Evolutionary conservation across 2,329 filamentous ascomycete genomes (phyloP).

Genomic region (Dissoconium aciculare): DNA sequence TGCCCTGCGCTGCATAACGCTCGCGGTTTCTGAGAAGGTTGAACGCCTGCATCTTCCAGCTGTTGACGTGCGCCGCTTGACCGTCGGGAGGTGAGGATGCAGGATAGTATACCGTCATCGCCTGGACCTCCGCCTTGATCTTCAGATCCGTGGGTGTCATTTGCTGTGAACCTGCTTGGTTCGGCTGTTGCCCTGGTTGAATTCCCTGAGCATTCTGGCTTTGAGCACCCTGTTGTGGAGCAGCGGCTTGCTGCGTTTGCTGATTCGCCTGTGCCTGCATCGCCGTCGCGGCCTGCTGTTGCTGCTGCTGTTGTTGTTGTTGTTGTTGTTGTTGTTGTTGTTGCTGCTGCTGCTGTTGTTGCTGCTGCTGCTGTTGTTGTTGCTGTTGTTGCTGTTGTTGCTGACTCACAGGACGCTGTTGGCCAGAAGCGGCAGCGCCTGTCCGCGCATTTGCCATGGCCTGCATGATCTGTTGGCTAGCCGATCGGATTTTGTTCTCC

Average conservation of each 20-base stretch:
- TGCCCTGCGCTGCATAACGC: neutral
- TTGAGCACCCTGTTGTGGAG: constrained; percentile 7
- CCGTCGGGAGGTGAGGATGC: neutral
- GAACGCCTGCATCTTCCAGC: neutral
- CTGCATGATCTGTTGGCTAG: constrained; percentile 33
- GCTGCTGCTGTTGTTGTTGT: constrained; percentile 11
- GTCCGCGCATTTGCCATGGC: constrained; percentile 10
- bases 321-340: constrained; percentile 10
- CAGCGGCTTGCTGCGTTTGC: constrained; percentile 5
- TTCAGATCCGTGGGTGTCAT: constrained; percentile 3
- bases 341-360: constrained; percentile 7
- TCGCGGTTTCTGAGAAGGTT: neutral
- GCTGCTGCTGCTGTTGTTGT: constrained; percentile 7
- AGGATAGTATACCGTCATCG: neutral
- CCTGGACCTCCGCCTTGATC: constrained; percentile 3
- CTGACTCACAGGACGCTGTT: constrained; percentile 13
- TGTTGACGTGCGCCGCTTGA: neutral
- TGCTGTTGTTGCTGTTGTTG: constrained; percentile 9
- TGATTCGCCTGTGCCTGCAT: constrained; percentile 10
- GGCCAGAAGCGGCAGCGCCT: neutral
- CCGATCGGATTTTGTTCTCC: constrained; percentile 35
- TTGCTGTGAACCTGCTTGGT: constrained; percentile 6
- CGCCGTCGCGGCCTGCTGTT: constrained; percentile 5
- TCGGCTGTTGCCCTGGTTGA: constrained; percentile 10
- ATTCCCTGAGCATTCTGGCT: constrained; percentile 7